These are phyloP conservation scores for Castanopsis chinensis DNA, from an alignment of 306 rosid species.

Conservation along the genomic window DNA sequence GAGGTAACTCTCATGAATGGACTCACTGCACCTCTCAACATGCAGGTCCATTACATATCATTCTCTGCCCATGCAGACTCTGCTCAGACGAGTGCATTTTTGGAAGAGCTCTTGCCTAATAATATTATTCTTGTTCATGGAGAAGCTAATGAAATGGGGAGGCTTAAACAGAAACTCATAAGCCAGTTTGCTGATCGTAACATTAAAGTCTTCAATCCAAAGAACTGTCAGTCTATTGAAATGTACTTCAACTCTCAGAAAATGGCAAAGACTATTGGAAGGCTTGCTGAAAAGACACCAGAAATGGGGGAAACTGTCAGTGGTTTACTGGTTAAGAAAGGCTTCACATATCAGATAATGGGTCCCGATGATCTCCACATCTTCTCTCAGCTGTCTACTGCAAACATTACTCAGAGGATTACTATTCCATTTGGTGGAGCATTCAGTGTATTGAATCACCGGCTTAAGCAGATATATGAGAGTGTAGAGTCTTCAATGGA, in stretches of 20 bases:
- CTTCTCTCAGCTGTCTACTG: slow-evolving; percentile 83
- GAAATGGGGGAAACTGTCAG: slow-evolving; percentile 66
- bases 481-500: slow-evolving; percentile 73
- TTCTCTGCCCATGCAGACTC: slow-evolving; percentile 97
- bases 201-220: slow-evolving; percentile 84
- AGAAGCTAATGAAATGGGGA: slow-evolving; percentile 94
- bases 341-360: slow-evolving; percentile 93
- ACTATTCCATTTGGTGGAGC: slow-evolving; percentile 77
- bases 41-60: slow-evolving; percentile 93
- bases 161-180: slow-evolving; percentile 89
- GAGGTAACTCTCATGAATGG: slow-evolving; percentile 94
- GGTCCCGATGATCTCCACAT: slow-evolving; percentile 91
- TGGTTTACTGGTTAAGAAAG: slow-evolving; percentile 87
- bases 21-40: slow-evolving; percentile 80
- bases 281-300: slow-evolving; percentile 74
- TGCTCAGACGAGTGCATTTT: slow-evolving; percentile 87
- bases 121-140: slow-evolving; percentile 96
- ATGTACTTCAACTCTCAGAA: slow-evolving; percentile 93
- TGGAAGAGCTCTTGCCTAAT: slow-evolving; percentile 91
- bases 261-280: slow-evolving; percentile 91
- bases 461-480: slow-evolving; percentile 75
- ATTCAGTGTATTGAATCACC: slow-evolving; percentile 58
- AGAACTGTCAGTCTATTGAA: slow-evolving; percentile 88
- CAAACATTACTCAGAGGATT: slow-evolving; percentile 75
- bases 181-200: slow-evolving; percentile 78